Base-by-base conservation (phyloP, 306 rosid species). In the Malus sieversii region DNA sequence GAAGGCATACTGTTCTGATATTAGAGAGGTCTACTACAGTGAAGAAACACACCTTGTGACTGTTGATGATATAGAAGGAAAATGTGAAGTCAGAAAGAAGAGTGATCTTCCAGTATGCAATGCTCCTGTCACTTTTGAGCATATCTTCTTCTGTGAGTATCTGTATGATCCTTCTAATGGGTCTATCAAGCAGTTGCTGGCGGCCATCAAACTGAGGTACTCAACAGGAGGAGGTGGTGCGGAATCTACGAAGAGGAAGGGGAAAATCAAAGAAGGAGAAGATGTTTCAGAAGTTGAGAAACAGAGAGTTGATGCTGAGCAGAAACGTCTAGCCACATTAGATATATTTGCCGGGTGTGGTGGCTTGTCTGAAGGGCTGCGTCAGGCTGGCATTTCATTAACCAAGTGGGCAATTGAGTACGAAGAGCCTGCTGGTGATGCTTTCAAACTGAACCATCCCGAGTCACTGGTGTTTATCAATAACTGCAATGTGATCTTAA, bases 321-420 rank as follows among this genome's bases (percentile, higher is more conserved):
- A 84, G 61, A 85, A 83, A 38, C 72, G 84, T 57, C 84, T 95
- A 77, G 87, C 91, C 60, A 95, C 99, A 46, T 81, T 95, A 66
- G 97, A 95, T 84, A 92, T 92, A 77, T 95, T 95, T 89, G 97
- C 99, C 3, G 98, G 99, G 2, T 95, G 99, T 81, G 99, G 98
- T 75, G 99, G 99, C 70, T 81, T 95, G 73, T 95, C 99, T 22
- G 88, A 90, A 80, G 99, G 99, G 42, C 81, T 95, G 85, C 86
- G 86, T 73, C 91, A 85, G 68, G 77, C 86, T 90, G 98, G 99
- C 45, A 83, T 80, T 77, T 76, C 97, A 66, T 64, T 65, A 45
- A 92, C 99, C 57, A 95, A 92, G 87, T 95, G 99, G 99, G 99
- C 99, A 51, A 92, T 95, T 29, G 98, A 95, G 84, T 95, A 95